Evolutionary conservation across 805 yeast genomes (phyloP), one percentile per base, ranked within the genome.

Genomic region (Candida dajiaensis): DNA sequence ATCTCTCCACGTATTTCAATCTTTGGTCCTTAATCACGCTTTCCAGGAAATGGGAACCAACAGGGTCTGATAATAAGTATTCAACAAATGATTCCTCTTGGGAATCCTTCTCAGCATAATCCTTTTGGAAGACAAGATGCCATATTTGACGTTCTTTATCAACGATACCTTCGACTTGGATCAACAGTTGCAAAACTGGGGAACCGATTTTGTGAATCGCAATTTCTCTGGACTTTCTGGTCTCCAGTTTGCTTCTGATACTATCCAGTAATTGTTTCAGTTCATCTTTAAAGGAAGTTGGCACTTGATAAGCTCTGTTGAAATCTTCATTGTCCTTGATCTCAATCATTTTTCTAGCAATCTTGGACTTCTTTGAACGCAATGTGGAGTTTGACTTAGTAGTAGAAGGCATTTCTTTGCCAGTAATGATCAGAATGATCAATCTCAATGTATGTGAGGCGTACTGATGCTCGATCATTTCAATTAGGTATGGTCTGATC

Each of bases 41-140:
- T 64, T 94, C 89, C 23, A 92, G 71, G 69, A 94, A 92, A 66
- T 89, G 97, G 1, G 95, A 85, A 0, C 98, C 99, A n/a, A 90
- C 88, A 1, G 95, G 72, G 59, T 89, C 96, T 9, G 94, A 79
- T 33, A 92, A 67, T 45, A 90, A 71, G 57, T 85, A 85, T 61
- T 89, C 96, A 26, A 90, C 82, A 63, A 85, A 89, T 0, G 94
- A 80, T 51, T 78, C 90, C 56, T 86, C 94, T 48, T 78, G 74
- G 1, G 77, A 44, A 51, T 83, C 81, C 43, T 65, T 72, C 22
- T 73, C 80, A 3, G 71, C 77, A 13, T 69, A 68, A 11, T 74
- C 77, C 38, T 67, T 65, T 39, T 65, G 63, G 67, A 89, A 86
- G 0, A 83, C 70, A 38, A 76, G 63, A 57, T 81, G 81, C 84